Base-by-base conservation (phyloP, 345 rosid genomes). In the Hibiscus tridactylites region DNA sequence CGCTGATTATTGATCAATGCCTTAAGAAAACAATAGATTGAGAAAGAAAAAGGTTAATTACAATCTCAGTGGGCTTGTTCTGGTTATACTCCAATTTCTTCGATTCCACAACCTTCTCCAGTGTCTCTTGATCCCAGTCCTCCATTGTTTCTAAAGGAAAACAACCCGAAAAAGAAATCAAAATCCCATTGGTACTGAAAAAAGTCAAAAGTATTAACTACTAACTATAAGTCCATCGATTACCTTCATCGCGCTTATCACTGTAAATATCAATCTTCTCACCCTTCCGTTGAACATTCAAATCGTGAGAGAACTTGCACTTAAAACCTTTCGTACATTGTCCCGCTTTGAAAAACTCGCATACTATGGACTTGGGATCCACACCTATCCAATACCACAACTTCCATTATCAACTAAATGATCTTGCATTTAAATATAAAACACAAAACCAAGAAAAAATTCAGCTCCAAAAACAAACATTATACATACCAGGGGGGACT, bases 211-310 rank as follows among this genome's bases (percentile, higher is more conserved):
- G 50, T 4, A 50, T 72, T 57, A 16, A 62, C 69, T 17, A 68
- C n/a, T 35, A 52, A 16, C 1, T 6, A 16, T 15, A 63, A 26
- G 24, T 71, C 44, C 52, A 68, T 19, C 33, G 59, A 71, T 50
- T 75, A 94, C 97, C 97, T 86, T 85, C 65, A 53, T 95, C 97
- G 28, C 97, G 99, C 87, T 83, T 83, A 64, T 92, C 97, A 58
- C 96, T 88, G 76, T 90, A 95, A 65, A 95, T 69, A 71, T 90
- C 96, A 70, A 92, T 89, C 86, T 95, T 95, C 82, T 89, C 99
- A 42, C 99, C 99, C 90, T 95, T 95, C 77, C 99, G 86, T 82
- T 90, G 96, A 61, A 94, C 82, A 84, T 90, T 95, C 87, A 95
- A 72, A 80, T 90, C 97, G 72, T 95, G 99, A 0, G 99, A 95